Evolutionary conservation across 495 filamentous ascomycete species (phyloP), one percentile per base, ranked within the genome.

Genomic region (Penicillium cosmopolitanum): DNA sequence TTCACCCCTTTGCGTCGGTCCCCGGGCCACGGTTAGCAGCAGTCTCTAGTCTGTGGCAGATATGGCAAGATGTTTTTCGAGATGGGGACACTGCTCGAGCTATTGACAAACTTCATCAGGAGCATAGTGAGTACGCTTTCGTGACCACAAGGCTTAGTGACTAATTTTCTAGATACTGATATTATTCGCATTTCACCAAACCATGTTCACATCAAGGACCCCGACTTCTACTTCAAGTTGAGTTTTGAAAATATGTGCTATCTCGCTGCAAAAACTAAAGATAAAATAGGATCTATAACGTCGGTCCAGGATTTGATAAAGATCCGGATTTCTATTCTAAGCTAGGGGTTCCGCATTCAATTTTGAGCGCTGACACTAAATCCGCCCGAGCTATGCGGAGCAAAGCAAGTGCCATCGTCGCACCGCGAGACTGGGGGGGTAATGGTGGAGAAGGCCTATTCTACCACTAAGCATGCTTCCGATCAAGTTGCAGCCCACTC

Each of bases 221-320:
- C 40, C 2, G 53, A 56, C 3, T 56, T 47, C 18, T 56, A 56
- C n/a, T 51, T 35, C 50, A 18, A 36, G 25, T 36, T 13, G 28
- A 31, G 28, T 31, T 6, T 31, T 31, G 28, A 31, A 9, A 9
- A 7, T 31, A 31, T 31, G 28, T 46, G 16, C 9, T 25, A 33
- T 40, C 36, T 40, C 36, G 15, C 15, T 12, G 36, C 40, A 33
- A 28, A 11, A 9, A n/a, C 46, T 48, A 13, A 48, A 28, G 9
- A 19, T 25, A 13, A 9, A 11, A 25, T 28, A 48, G 46, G 23
- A 48, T 48, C 2, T 48, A 25, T 10, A 28, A 15, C 9, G 21
- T 48, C 8, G 23, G 19, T 13, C 23, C 46, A 13, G 46, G 46
- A 12, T 48, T 48, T 28, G 46, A 48, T 5, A 48, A 48, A 48